These are phyloP conservation scores for Persicaria maculosa DNA, from an alignment of 148 eudicot genomes.

Conservation along the genomic window DNA sequence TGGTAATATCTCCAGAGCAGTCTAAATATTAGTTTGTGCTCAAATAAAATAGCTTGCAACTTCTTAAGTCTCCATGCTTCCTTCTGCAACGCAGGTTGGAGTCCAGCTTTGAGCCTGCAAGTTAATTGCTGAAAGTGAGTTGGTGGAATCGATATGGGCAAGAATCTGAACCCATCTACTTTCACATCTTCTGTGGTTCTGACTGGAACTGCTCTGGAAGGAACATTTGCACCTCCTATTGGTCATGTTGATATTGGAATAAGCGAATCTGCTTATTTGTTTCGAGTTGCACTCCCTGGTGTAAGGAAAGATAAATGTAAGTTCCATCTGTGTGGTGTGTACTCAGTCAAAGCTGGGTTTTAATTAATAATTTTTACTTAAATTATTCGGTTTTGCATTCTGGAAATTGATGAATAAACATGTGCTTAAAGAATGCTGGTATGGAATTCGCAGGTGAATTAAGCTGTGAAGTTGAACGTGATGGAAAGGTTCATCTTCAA, in stretches of 20 bases:
- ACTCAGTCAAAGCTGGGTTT: neutral
- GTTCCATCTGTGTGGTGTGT: slow-evolving; percentile 13
- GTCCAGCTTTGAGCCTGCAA: neutral
- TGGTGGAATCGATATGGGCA: slow-evolving; percentile 22
- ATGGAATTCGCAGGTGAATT: slow-evolving; percentile 48
- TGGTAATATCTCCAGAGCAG: neutral
- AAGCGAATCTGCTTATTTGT: slow-evolving; percentile 51
- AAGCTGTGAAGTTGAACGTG: slow-evolving; percentile 66
- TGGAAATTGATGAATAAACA: neutral
- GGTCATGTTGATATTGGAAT: slow-evolving; percentile 81
- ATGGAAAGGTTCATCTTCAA: slow-evolving; percentile 61
- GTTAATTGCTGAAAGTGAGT: neutral
- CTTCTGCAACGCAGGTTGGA: neutral
- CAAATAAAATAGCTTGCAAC: neutral
- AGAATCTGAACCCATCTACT: slow-evolving; percentile 1
- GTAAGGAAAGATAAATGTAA: slow-evolving; percentile 70
- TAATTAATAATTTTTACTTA: neutral
- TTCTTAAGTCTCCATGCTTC: neutral
- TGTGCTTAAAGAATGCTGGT: neutral
- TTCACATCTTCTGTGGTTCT: slow-evolving; percentile 25
- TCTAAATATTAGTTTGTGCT: neutral
- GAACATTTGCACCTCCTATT: slow-evolving; percentile 52
- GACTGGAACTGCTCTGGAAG: slow-evolving; percentile 66
- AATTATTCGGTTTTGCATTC: neutral
- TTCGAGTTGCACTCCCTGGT: slow-evolving; percentile 83